These are phyloP conservation scores for Lojkania enalia DNA, from an alignment of 2,329 filamentous ascomycete genomes.

Conservation along the genomic window DNA sequence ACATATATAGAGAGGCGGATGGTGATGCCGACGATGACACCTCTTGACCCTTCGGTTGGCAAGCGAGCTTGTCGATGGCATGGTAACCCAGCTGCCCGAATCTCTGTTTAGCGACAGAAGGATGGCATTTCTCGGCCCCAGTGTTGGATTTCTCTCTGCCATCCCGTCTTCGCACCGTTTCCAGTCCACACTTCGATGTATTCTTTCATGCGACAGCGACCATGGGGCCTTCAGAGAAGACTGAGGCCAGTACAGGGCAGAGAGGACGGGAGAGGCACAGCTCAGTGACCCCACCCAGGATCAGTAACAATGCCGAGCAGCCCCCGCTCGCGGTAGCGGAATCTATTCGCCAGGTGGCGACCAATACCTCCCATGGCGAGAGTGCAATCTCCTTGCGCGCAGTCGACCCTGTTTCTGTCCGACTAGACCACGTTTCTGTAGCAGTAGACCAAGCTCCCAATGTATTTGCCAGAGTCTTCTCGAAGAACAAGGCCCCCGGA, in stretches of 20 bases:
- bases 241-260: not conserved
- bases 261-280: constrained; percentile 1
- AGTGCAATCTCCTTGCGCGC: constrained; percentile 48
- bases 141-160: not conserved
- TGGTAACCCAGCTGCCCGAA: not conserved
- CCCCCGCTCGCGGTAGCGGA: constrained; percentile 9
- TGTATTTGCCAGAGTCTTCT: constrained; percentile 27
- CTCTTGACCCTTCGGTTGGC: constrained; percentile 1
- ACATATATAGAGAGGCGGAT: no score
- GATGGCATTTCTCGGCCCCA: not conserved
- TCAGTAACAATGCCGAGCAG: constrained; percentile 11
- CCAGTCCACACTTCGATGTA: not conserved
- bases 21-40: not conserved
- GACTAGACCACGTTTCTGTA: constrained; percentile 59
- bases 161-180: not conserved
- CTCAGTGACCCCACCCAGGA: not conserved
- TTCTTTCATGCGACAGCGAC: not conserved
- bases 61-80: not conserved
- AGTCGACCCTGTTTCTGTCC: constrained; percentile 60
- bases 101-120: not conserved
- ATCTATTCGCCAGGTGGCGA: constrained; percentile 17
- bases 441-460: constrained; percentile 61
- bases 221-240: not conserved
- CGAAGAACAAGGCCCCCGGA: constrained; percentile 25
- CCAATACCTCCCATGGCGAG: constrained; percentile 24